Evolutionary conservation across 495 filamentous ascomycete species (phyloP).

Genomic region (Annulohypoxylon maeteangense): DNA sequence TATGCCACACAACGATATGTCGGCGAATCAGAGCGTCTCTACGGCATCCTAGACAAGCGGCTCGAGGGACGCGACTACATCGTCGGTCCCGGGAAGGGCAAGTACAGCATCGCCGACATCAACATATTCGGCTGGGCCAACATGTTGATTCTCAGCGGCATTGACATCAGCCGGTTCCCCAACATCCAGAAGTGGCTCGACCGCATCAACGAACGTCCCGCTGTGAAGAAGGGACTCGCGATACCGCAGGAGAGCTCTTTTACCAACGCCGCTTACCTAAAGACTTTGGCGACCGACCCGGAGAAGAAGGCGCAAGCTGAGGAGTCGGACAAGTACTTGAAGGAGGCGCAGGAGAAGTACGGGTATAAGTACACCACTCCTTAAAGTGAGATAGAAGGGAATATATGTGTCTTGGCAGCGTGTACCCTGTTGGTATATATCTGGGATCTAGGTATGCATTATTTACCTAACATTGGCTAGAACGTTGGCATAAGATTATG

Average conservation of each 20-base stretch:
- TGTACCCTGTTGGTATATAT: background rate
- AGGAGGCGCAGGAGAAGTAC: conserved; percentile 51
- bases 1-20: conserved; percentile 82
- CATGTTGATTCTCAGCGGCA: conserved; percentile 59
- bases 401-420: background rate
- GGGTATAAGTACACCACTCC: conserved; percentile 54
- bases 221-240: conserved; percentile 73
- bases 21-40: conserved; percentile 80
- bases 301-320: conserved; percentile 40
- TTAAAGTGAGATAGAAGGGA: conserved; percentile 6
- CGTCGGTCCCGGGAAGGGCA: conserved; percentile 67
- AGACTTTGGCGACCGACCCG: conserved; percentile 38
- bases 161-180: conserved; percentile 79
- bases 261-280: conserved; percentile 12
- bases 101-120: conserved; percentile 84
- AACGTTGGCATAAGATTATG: background rate
- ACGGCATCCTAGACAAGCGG: conserved; percentile 77
- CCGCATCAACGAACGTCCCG: conserved; percentile 67
- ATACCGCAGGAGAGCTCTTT: conserved; percentile 60
- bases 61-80: conserved; percentile 70
- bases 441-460: too few species aligned
- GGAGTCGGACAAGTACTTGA: conserved; percentile 36
- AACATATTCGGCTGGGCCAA: conserved; percentile 73
- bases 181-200: conserved; percentile 71
- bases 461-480: background rate